phyloP scores from a whole-genome alignment of 139 green algal species.

The Picochlorum costavermella region DNA sequence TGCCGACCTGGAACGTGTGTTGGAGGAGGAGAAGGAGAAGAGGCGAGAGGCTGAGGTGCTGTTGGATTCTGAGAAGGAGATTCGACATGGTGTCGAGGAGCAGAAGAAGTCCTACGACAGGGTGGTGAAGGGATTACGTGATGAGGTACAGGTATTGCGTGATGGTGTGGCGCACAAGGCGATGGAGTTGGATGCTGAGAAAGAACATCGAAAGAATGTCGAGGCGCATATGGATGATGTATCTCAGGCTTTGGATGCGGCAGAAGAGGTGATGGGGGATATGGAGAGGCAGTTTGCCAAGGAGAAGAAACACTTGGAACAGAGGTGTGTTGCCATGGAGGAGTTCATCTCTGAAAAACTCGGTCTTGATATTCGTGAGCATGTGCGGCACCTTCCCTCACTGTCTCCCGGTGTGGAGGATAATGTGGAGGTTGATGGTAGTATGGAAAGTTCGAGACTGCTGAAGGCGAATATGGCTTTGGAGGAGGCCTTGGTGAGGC shows the following conservation, averaged over 20 bases:
- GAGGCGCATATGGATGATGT: background rate
- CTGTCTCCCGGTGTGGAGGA: background rate
- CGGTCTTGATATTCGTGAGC: background rate
- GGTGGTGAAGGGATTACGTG: background rate
- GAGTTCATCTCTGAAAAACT: slow-evolving; percentile 2
- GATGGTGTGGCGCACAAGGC: background rate
- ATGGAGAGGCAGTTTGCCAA: background rate
- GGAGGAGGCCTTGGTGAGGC: background rate
- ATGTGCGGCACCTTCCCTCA: too few relatives aligned
- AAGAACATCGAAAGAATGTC: background rate
- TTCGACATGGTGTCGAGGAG: background rate
- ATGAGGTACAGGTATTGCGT: background rate
- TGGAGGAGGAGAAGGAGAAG: slow-evolving; percentile 7
- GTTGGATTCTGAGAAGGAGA: background rate
- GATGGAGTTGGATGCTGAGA: background rate
- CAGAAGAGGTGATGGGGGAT: background rate
- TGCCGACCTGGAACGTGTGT: background rate
- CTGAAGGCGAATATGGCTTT: background rate
- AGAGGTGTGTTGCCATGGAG: background rate
- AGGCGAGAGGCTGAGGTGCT: background rate
- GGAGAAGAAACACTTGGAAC: background rate
- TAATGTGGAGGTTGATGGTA: background rate
- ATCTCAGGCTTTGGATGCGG: background rate
- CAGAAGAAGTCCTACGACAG: slow-evolving; percentile 3
- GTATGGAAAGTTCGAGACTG: background rate